Evolutionary conservation across 495 filamentous ascomycete genomes (phyloP), one percentile per base, ranked within the genome.

Genomic region (Xylaria nigripes): DNA sequence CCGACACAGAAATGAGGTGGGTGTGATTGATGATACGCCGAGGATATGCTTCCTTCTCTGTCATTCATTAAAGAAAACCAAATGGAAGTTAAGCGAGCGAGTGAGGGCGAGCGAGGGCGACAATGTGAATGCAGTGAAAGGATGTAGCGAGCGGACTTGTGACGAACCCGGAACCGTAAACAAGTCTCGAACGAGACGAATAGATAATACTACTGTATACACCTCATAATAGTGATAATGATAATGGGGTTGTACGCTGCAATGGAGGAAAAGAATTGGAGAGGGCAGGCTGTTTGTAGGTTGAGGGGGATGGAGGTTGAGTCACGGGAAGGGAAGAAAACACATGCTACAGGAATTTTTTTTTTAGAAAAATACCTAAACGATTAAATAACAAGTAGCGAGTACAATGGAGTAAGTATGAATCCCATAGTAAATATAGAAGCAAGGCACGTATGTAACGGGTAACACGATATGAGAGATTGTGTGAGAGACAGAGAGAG

Each of bases 51-150:
- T 25, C 42, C 24, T 45, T 15, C 38, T 49, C 27, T 13, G 53
- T 45, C 38, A 38, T 44, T 45, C 38, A 38, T 44, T 2, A 34
- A 44, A 30, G 32, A 15, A 44, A 45, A 43, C 10, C 10, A 46
- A 55, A 45, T 49, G 21, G 38, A 49, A 50, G 24, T 36, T 50
- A 55, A 48, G 53, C 53, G 45, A 55, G 45, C 48, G 38, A 43
- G 22, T 36, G 13, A 41, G 24, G 22, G 32, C 22, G 21, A n/a
- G n/a, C n/a, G n/a, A n/a, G n/a, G n/a, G 8, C 15, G 45, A 22
- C n/a, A 25, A 45, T 24, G 36, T 6, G 34, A 38, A 30, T 25
- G n/a, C 13, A 45, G 40, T 18, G 27, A n/a, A 38, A 55, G 19
- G 38, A 25, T 21, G 38, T 45, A n/a, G 38, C 18, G 38, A 45